These are phyloP conservation scores for Haplosporangium sp. DNA, from an alignment of 371 early-diverging fungal genomes.

Conservation along the genomic window DNA sequence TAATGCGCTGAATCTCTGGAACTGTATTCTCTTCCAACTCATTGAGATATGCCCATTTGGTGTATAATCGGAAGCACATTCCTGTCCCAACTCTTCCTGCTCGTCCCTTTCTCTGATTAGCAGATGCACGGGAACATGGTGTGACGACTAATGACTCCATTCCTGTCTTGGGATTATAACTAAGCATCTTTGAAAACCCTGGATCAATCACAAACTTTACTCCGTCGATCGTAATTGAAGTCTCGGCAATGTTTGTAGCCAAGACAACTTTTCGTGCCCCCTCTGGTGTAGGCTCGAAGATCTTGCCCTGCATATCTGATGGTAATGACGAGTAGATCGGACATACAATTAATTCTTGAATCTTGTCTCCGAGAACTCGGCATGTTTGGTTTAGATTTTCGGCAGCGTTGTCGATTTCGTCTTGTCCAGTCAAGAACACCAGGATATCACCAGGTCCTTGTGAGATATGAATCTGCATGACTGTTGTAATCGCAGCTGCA, in stretches of 20 bases:
- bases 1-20: conserved; percentile 97
- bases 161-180: conserved; percentile 93
- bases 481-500: conserved; percentile 93
- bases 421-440: conserved; percentile 99
- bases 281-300: conserved; percentile 96
- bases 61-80: conserved; percentile 98
- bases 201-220: conserved; percentile 87
- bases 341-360: conserved; percentile 91
- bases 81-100: conserved; percentile 98
- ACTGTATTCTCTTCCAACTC: conserved; percentile 94
- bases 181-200: conserved; percentile 97
- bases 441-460: conserved; percentile 95
- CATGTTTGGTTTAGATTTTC: conserved; percentile 85
- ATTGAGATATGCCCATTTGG: conserved; percentile 93
- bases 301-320: conserved; percentile 93
- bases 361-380: conserved; percentile 88
- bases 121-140: conserved; percentile 95
- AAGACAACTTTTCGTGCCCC: conserved; percentile 97
- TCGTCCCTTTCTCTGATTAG: conserved; percentile 98
- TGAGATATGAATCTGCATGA: conserved; percentile 96
- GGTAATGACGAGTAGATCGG: conserved; percentile 97
- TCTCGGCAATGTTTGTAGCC: conserved; percentile 99
- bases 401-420: conserved; percentile 97
- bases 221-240: conserved; percentile 98
- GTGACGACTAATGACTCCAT: conserved; percentile 97